Evolutionary conservation across 169 alveolate genomes (phyloP), one percentile per base, ranked within the genome.

Genomic region (Theileria annulata): DNA sequence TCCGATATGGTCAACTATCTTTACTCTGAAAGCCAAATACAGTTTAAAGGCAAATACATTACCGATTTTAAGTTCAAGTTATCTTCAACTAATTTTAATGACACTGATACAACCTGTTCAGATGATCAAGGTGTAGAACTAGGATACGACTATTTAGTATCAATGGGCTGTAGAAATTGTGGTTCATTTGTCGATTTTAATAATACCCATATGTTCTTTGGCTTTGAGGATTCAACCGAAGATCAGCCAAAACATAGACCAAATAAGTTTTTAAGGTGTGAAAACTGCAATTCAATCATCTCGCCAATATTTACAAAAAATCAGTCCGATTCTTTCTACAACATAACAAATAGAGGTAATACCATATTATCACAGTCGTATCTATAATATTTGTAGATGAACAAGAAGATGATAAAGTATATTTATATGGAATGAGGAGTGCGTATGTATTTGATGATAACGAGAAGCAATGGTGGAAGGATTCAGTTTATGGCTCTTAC

Each of bases 401-500:
- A 2, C 15, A 79, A 17, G 87, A 69, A 58, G 69, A 25, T 6
- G 87, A 76, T 47, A 79, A 71, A 64, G 90, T 87, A 37, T 90
- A 91, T 68, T 31, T 91, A 54, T 78, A 78, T 79, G 91, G 93
- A 17, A 86, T 68, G 63, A 83, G 95, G 56, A 86, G 75, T 59
- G 88, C 88, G 66, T 87, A 80, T 25, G 71, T 84, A 56, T 91
- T 80, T 73, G 95, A 87, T 63, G 66, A 88, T 21, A 82, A 87
- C 23, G 85, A 87, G 75, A 91, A 91, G 77, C 73, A 62, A 48
- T 87, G 88, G 84, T 91, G 95, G 95, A 87, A 85, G 79, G 91
- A 90, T 75, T 74, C 35, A 15, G 13, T 58, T 28, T 66, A 58
- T 25, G 71, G 62, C 28, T 19, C 70, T 1, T 31, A 75, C 68